Base-by-base conservation (phyloP, 2,329 filamentous ascomycete species). In the Chrysosporium keratinophilum region DNA sequence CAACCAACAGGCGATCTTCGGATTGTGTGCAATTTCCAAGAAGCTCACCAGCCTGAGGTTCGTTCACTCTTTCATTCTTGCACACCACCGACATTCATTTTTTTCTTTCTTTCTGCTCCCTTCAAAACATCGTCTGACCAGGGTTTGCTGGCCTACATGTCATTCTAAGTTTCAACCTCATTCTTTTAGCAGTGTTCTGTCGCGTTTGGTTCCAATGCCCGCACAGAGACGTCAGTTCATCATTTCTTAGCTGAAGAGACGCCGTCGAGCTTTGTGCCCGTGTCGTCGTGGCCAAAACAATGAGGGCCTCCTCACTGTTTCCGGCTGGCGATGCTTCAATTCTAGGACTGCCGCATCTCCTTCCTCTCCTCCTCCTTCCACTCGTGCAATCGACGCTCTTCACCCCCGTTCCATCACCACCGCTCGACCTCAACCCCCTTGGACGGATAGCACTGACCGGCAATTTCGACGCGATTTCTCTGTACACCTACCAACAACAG, bases 401-500 rank as follows among this genome's bases (percentile, higher is more conserved):
- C 59, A 63, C 65, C 20, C 59, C 68, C 9, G 64, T 71, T 34
- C 61, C 67, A 6, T 58, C 63, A 34, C 69, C 69, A 14, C 62
- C 69, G 12, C 58, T 98, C 65, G 86, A 95, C 66, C 78, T 95
- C 56, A 80, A 78, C 28, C 74, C 82, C 54, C 75, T 98, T 35
- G 93, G 93, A 55, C 82, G 86, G 62, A 83, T 96, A 60, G 89
- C 87, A 52, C 78, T 98, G 56, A 85, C 83, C 1, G 93, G 93
- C 62, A 84, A 96, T 70, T 98, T 95, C 67, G 82, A 87, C 64
- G 88, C 89, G 52, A 86, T 97, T 63, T 96, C 93, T 11, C 75
- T 96, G 39, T 97, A 93, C 73, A 76, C 90, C 65, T 97, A 83
- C 64, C 77, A 85, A 63, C 87, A 85, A 58, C 91, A 98, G 68